A percentile compares a stretch with the other conserved stretches of the same genome.
phyloP scores from a whole-genome alignment of 768 basidiomycete genomes.

The Kwoniella shandongensis region DNA sequence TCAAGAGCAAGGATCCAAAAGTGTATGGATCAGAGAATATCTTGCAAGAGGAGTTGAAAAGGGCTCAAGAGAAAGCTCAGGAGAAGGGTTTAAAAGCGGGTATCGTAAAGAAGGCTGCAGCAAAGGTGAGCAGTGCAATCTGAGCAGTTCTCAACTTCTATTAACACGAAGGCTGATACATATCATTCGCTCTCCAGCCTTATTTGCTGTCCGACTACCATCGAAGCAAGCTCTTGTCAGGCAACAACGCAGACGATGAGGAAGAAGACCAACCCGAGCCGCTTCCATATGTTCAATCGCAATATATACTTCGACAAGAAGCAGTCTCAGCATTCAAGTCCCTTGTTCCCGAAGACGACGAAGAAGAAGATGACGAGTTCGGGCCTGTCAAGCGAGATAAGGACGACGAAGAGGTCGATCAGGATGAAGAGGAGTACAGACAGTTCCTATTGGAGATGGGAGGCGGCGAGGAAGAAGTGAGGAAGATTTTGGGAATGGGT shows the following conservation, averaged over 20 bases:
- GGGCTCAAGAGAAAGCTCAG: conserved; percentile 32
- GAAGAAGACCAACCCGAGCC: conserved; percentile 38
- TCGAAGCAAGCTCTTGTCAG: conserved; percentile 50
- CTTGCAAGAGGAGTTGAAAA: conserved; percentile 59
- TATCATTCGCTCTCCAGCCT: conserved; percentile 29
- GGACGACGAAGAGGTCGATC: conserved; percentile 71
- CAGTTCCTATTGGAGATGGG: conserved; percentile 69
- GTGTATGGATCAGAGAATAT: conserved; percentile 77
- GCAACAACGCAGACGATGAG: conserved; percentile 25
- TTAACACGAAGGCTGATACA: background rate
- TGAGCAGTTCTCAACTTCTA: background rate
- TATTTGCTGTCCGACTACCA: conserved; percentile 55
- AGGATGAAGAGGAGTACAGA: conserved; percentile 82
- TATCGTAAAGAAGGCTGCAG: conserved; percentile 8
- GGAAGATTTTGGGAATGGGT: conserved; percentile 62
- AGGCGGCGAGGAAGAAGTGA: conserved; percentile 69
- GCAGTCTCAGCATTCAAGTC: conserved; percentile 79
- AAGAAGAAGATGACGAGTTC: conserved; percentile 57
- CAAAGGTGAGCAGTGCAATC: conserved; percentile 25
- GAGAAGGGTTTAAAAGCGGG: conserved; percentile 13
- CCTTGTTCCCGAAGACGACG: conserved; percentile 42
- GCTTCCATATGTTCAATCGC: conserved; percentile 75
- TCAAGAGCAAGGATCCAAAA: conserved; percentile 67
- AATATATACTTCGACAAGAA: conserved; percentile 70
- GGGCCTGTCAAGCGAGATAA: conserved; percentile 65